These are phyloP conservation scores for Phoma herbarum DNA, from an alignment of 2,329 filamentous ascomycete genomes.

Conservation along the genomic window DNA sequence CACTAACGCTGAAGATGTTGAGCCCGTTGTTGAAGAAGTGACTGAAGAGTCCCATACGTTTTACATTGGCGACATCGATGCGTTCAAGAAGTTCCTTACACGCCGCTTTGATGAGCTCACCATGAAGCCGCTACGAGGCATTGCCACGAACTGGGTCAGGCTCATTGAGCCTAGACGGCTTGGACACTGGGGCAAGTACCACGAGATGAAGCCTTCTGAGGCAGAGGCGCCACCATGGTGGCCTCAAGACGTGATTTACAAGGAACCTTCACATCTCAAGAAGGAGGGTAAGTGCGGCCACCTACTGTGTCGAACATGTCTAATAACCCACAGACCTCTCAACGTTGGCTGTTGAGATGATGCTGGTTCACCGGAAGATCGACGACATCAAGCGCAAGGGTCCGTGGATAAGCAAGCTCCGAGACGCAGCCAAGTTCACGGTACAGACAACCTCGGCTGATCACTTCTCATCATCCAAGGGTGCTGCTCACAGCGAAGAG, in stretches of 20 bases:
- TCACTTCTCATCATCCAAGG: conserved; percentile 41
- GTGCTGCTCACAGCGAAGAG: conserved; percentile 29
- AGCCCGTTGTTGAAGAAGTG: conserved; percentile 16
- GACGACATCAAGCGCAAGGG: conserved; percentile 36
- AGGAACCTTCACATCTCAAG: conserved; percentile 45
- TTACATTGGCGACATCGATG: conserved; percentile 38
- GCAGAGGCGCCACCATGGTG: no score
- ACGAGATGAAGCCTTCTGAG: conserved; percentile 28
- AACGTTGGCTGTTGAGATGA: conserved; percentile 39
- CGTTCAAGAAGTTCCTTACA: conserved; percentile 33
- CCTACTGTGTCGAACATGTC: neutral
- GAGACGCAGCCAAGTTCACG: no score
- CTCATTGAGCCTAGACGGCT: conserved; percentile 38
- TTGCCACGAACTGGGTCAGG: conserved; percentile 46
- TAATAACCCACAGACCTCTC: conserved; percentile 33
- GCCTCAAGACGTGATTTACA: no score
- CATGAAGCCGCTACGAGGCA: conserved; percentile 42
- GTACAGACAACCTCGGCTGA: conserved; percentile 33
- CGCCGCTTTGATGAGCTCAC: conserved; percentile 42
- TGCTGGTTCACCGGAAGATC: conserved; percentile 38
- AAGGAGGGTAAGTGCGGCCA: conserved; percentile 30
- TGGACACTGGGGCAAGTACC: conserved; percentile 37
- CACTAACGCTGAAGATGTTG: conserved; percentile 21
- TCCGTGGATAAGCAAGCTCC: no score
- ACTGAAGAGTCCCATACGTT: conserved; percentile 29